A percentile compares a stretch with the other conserved stretches of the same genome.
Evolutionary conservation across 116 monocot genomes (phyloP).

Genomic region (Cymodocea nodosa): DNA sequence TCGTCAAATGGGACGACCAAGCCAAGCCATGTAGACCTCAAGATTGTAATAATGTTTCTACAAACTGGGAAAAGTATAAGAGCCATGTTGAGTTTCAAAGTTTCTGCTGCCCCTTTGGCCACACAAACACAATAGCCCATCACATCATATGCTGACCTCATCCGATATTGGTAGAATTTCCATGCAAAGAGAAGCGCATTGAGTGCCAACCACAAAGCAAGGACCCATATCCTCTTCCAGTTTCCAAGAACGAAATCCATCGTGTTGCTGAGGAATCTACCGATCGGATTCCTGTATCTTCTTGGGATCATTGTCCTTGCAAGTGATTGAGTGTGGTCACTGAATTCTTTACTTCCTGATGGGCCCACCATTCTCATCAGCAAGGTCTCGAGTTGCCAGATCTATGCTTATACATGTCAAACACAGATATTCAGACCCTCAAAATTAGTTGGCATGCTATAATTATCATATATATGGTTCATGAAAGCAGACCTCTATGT

Average conservation of each 20-base stretch:
- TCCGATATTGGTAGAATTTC: constrained; percentile 74
- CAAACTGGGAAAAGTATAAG: constrained; percentile 77
- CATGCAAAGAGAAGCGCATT: constrained; percentile 52
- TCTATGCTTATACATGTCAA: constrained; percentile 16
- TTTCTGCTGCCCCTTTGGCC: constrained; percentile 88
- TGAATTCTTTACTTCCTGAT: constrained; percentile 14
- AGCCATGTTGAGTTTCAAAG: constrained; percentile 92
- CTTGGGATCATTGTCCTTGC: constrained; percentile 65
- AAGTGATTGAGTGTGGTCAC: constrained; percentile 29
- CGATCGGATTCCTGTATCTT: constrained; percentile 44
- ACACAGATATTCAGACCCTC: no score
- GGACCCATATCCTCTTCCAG: constrained; percentile 80
- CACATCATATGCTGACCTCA: constrained; percentile 51
- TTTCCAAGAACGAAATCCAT: constrained; percentile 65
- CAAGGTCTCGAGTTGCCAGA: constrained; percentile 80
- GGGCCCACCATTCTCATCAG: constrained; percentile 56
- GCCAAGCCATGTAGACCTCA: constrained; percentile 62
- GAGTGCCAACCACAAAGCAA: constrained; percentile 47
- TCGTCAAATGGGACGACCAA: constrained; percentile 78
- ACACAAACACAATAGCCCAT: constrained; percentile 86
- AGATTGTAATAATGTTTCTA: constrained; percentile 70
- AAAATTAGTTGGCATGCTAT: no score
- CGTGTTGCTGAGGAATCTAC: constrained; percentile 23
- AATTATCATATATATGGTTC: no score
- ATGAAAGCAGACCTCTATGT: constrained; percentile 53